Percentiles rank a stretch among this genome's conserved stretches.
These are phyloP conservation scores for Phytophthora capsici DNA, from an alignment of 352 stramenopile species.

Conservation along the genomic window DNA sequence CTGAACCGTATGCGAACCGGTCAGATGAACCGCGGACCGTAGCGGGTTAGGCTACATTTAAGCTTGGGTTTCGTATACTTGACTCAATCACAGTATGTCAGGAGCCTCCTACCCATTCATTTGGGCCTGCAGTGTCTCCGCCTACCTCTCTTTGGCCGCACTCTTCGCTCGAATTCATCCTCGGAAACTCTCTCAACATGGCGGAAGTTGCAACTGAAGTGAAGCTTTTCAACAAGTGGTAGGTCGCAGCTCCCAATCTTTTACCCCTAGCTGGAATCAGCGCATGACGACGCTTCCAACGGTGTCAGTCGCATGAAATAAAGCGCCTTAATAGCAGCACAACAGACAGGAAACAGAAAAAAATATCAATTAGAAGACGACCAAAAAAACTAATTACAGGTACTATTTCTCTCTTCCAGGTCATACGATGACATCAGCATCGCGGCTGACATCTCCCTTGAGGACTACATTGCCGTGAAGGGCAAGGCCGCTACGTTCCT, in stretches of 20 bases:
- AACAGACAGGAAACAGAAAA: slow-evolving; percentile 6
- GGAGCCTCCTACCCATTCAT: slow-evolving; percentile 86
- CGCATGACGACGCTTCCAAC: not conserved
- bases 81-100: slow-evolving; percentile 65
- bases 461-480: slow-evolving; percentile 99
- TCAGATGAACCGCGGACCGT: slow-evolving; percentile 27
- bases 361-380: not conserved
- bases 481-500: slow-evolving; percentile 98
- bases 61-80: slow-evolving; percentile 62
- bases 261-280: not conserved
- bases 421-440: slow-evolving; percentile 99
- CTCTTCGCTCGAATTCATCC: slow-evolving; percentile 68
- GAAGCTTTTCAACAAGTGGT: slow-evolving; percentile 96
- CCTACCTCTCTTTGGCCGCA: slow-evolving; percentile 12
- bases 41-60: slow-evolving; percentile 21
- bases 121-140: slow-evolving; percentile 33
- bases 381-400: slow-evolving; percentile 32
- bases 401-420: slow-evolving; percentile 51
- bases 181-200: slow-evolving; percentile 92
- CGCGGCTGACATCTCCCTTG: slow-evolving; percentile 96
- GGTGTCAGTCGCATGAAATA: not conserved
- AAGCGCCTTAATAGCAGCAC: not conserved
- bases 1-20: slow-evolving; percentile 19
- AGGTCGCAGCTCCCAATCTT: slow-evolving; percentile 36
- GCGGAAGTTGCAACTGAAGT: slow-evolving; percentile 93